Base-by-base conservation (phyloP, 495 filamentous ascomycete species). In the Aspergillus taichungensis region DNA sequence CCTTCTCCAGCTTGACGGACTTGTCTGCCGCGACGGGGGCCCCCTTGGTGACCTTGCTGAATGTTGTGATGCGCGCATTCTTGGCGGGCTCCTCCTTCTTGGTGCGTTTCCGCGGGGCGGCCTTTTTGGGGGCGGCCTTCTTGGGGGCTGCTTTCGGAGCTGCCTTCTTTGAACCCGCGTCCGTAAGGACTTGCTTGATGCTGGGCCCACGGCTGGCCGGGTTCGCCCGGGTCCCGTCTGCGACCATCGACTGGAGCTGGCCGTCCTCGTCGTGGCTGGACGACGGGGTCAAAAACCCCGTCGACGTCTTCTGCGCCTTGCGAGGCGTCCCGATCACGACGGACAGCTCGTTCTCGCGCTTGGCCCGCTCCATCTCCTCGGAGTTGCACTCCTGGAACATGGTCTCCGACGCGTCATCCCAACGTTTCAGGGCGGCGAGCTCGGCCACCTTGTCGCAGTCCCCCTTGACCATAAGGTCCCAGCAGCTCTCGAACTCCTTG, bases 381-480 rank as follows among this genome's bases (percentile, higher is more conserved):
- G 61, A 55, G 14, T 68, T 59, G 54, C 67, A 66, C 34, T 76
- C 63, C 33, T 66, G 61, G 47, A 69, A 74, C n/a, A 68, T 52
- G 10, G 67, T 67, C 14, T 56, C 57, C 10, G 62, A 61, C 39
- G 71, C 60, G 43, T 88, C 86, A 56, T 95, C 77, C 83, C 86
- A 95, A 30, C 66, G 75, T 37, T 82, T 85, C 59, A 96, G 70
- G 31, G 74, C 76, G 29, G 82, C 85, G 13, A 84, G 67, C 12
- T 75, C 75, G 14, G 92, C 92, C 11, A 97, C 83, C 50, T 88
- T 81, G 57, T 98, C 92, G 55, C 85, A 95, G 49, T 85, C 83
- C 10, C 88, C 90, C 48, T 77, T 77, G 40, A 98, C 83, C 8
- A 97, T 78, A 47, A 95, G 64, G 63, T 98, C 92, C 78, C 88